Conservation (phyloP, 192 early-diverging fungal genomes). For the Linnemannia zychae region DNA sequence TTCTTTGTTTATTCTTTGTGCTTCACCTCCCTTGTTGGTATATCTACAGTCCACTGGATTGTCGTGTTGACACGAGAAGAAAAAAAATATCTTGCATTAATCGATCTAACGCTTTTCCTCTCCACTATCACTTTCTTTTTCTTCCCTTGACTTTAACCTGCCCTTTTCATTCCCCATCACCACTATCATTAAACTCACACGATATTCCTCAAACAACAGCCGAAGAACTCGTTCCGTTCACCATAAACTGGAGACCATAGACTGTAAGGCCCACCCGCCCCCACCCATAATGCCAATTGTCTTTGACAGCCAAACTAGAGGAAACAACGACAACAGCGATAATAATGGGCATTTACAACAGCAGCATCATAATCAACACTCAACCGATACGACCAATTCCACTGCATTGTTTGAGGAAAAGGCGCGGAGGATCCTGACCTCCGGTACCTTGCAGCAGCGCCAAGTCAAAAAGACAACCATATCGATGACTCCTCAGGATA, state of each 20-base stretch:
- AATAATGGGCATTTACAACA: not conserved
- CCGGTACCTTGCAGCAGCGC: slow-evolving; percentile 3
- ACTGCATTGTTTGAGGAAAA: not conserved
- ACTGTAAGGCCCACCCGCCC: not conserved
- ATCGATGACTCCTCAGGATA: too few relatives aligned
- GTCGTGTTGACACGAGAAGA: not conserved
- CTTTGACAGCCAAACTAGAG: slow-evolving; percentile 3
- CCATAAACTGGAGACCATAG: not conserved
- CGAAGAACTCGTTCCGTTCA: not conserved
- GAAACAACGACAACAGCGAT: slow-evolving; percentile 1
- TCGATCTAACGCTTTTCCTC: not conserved
- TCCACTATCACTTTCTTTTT: not conserved
- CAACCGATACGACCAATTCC: too few relatives aligned
- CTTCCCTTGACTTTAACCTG: not conserved
- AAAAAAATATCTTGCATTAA: not conserved
- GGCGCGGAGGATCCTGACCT: slow-evolving; percentile 13
- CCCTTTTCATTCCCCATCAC: not conserved
- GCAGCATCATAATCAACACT: not conserved
- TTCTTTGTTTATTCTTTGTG: not conserved
- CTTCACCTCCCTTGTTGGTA: not conserved
- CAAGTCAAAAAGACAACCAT: slow-evolving; percentile 28
- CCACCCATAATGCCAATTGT: slow-evolving; percentile 28
- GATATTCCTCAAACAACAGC: not conserved
- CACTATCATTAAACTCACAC: not conserved
- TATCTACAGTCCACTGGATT: not conserved